Evolutionary conservation across 352 stramenopile species (phyloP).

Genomic region (Pythium rishiriense): DNA sequence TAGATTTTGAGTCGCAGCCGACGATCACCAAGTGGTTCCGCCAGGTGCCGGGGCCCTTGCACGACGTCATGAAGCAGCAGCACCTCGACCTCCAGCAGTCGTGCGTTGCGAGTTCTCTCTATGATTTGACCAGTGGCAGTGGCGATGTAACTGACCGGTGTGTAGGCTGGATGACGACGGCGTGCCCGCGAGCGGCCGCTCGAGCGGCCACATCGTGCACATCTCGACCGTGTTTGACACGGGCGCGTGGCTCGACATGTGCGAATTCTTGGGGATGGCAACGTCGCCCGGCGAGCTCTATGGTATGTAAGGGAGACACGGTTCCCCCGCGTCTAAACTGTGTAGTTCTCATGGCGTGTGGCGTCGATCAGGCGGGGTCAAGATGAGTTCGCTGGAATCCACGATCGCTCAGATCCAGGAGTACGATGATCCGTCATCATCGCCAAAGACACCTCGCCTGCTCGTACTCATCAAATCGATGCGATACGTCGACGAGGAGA

Average conservation of each 20-base stretch:
- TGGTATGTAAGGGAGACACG: too few relatives aligned
- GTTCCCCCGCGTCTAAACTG: too few relatives aligned
- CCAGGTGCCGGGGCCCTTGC: conserved; percentile 63
- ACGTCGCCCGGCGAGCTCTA: conserved; percentile 58
- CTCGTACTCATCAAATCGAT: conserved; percentile 78
- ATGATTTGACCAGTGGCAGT: too few relatives aligned
- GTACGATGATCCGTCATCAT: conserved; percentile 47
- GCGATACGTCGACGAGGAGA: conserved; percentile 83
- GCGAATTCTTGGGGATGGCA: conserved; percentile 48
- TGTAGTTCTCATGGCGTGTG: too few relatives aligned
- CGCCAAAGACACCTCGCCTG: conserved; percentile 59
- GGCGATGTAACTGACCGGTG: too few relatives aligned
- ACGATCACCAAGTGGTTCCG: conserved; percentile 77
- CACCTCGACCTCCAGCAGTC: conserved; percentile 35
- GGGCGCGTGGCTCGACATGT: conserved; percentile 84
- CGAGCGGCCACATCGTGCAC: conserved; percentile 36
- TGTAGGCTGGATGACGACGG: conserved; percentile 47
- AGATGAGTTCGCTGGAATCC: conserved; percentile 61
- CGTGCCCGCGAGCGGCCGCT: conserved; percentile 43
- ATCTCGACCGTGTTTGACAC: conserved; percentile 80
- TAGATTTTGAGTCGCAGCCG: conserved; percentile 31
- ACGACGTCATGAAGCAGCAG: conserved; percentile 79
- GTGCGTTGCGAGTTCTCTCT: too few relatives aligned
- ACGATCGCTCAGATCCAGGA: conserved; percentile 60
- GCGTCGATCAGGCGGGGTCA: conserved; percentile 48